Evolutionary conservation across 371 early-diverging fungal genomes (phyloP).

Genomic region (Circinella minor): DNA sequence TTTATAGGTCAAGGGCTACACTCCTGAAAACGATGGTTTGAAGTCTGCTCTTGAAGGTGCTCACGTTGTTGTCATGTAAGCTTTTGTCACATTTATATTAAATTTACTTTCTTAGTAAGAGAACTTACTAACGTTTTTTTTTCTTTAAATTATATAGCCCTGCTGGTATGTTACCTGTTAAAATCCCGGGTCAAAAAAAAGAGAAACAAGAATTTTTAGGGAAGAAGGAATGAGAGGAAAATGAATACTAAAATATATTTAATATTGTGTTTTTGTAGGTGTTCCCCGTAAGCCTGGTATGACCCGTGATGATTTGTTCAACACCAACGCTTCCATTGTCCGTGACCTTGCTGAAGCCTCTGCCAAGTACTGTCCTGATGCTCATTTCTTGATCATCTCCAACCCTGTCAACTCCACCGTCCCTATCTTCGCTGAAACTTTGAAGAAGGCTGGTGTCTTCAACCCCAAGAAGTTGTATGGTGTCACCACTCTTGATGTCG

Average conservation of each 20-base stretch:
- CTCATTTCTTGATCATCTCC: conserved; percentile 95
- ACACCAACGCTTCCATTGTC: conserved; percentile 97
- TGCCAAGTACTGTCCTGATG: conserved; percentile 90
- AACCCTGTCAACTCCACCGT: conserved; percentile 99
- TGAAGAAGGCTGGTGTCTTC: conserved; percentile 93
- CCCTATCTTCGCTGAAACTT: conserved; percentile 97
- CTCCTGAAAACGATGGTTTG: conserved; percentile 84
- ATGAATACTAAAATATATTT: too few species aligned
- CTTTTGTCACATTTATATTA: background rate
- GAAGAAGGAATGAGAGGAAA: too few species aligned
- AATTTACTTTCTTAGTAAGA: background rate
- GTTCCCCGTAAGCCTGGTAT: conserved; percentile 99
- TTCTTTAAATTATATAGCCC: conserved; percentile 50
- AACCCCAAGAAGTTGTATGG: conserved; percentile 96
- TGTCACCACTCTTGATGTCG: conserved; percentile 98
- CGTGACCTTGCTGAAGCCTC: conserved; percentile 78
- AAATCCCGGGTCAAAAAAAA: too few species aligned
- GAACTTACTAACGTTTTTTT: background rate
- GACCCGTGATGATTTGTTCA: conserved; percentile 99
- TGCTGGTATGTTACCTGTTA: conserved; percentile 68
- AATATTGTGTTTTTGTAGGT: conserved; percentile 6
- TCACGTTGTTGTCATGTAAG: conserved; percentile 70
- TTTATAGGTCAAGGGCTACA: conserved; percentile 82
- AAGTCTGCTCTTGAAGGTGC: conserved; percentile 86
- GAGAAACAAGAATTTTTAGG: too few species aligned